Evolutionary conservation across 495 filamentous ascomycete species (phyloP).

Genomic region (Lophium mytilinum): DNA sequence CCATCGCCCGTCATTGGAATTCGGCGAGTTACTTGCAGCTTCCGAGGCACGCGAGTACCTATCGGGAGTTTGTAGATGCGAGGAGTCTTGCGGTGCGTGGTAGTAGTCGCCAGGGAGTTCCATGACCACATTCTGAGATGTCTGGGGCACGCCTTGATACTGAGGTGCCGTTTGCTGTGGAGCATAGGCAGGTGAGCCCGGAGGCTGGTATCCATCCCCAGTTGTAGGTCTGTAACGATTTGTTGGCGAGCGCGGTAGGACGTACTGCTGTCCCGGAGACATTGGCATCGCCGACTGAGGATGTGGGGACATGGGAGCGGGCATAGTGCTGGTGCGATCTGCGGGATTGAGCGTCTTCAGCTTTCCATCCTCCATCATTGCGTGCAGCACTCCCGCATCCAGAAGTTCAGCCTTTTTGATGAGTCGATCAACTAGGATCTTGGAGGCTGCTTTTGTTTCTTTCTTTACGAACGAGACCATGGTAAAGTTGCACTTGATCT

Average conservation of each 20-base stretch:
- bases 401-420: constrained; percentile 33
- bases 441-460: constrained; percentile 28
- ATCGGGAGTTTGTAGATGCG: constrained; percentile 10
- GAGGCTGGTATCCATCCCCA: not conserved
- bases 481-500: constrained; percentile 30
- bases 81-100: constrained; percentile 9
- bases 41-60: constrained; percentile 14
- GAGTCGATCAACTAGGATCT: constrained; percentile 28
- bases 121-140: constrained; percentile 18
- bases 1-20: constrained; percentile 12
- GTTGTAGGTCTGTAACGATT: not conserved
- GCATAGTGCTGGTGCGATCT: constrained; percentile 11
- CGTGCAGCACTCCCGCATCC: constrained; percentile 30
- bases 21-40: constrained; percentile 9
- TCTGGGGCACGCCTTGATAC: not conserved
- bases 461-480: constrained; percentile 32
- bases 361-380: constrained; percentile 34
- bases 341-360: constrained; percentile 30
- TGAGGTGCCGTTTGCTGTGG: constrained; percentile 5
- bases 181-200: not conserved
- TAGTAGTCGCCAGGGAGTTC: constrained; percentile 26
- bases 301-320: not conserved
- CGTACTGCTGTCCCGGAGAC: not conserved
- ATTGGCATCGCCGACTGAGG: not conserved
- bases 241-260: not conserved